phyloP scores from a whole-genome alignment of 495 filamentous ascomycete genomes.

The Staphylotrichum longicolle region DNA sequence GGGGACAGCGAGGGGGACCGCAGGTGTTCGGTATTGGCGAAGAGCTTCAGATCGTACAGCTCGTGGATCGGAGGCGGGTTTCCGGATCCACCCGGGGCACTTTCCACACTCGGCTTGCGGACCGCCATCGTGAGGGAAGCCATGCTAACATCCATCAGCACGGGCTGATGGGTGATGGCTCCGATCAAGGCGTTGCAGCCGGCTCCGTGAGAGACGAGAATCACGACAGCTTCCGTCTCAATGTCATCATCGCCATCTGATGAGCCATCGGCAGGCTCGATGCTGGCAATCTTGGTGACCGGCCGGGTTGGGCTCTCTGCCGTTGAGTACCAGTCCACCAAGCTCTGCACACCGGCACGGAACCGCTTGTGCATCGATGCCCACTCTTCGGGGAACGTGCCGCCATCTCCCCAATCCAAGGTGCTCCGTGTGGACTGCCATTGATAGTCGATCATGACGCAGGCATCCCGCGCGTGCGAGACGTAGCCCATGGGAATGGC shows the following conservation, averaged over 20 bases:
- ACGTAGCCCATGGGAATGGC: constrained; percentile 86
- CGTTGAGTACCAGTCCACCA: constrained; percentile 76
- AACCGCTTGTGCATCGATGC: constrained; percentile 89
- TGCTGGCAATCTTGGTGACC: constrained; percentile 38
- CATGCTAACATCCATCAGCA: constrained; percentile 83
- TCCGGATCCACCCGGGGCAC: constrained; percentile 34
- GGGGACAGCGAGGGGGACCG: constrained; percentile 49
- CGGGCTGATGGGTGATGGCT: constrained; percentile 81
- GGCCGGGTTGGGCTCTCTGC: constrained; percentile 50
- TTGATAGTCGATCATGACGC: constrained; percentile 80
- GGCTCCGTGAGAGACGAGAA: constrained; percentile 95
- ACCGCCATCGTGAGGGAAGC: constrained; percentile 89
- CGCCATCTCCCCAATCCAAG: constrained; percentile 79
- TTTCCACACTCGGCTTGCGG: constrained; percentile 51
- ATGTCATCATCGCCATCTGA: constrained; percentile 46
- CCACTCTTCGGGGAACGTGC: constrained; percentile 91
- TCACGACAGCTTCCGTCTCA: constrained; percentile 72
- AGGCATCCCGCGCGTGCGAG: constrained; percentile 86
- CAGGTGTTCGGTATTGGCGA: constrained; percentile 79
- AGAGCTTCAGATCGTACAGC: constrained; percentile 73
- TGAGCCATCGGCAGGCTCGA: constrained; percentile 24
- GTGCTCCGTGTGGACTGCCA: constrained; percentile 88
- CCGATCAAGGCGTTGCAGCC: constrained; percentile 96
- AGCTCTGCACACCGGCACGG: constrained; percentile 65
- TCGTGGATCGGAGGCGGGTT: constrained; percentile 45